Percentiles rank a stretch among this genome's conserved stretches.
Conservation (phyloP, 225 moss, liverwort and hornwort genomes). For the Lunularia cruciata region DNA sequence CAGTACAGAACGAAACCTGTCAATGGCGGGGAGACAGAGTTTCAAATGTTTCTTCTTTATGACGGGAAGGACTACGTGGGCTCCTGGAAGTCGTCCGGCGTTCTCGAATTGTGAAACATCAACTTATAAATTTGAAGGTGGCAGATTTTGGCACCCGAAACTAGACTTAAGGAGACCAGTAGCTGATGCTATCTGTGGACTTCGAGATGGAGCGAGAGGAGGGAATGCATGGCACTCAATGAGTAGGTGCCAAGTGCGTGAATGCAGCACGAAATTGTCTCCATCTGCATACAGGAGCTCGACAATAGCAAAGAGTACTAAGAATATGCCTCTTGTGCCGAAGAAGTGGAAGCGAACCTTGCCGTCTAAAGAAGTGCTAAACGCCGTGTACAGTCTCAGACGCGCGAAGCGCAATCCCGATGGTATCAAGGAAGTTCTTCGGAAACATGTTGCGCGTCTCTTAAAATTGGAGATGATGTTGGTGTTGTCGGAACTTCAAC, state of each 20-base stretch:
- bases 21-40: no score
- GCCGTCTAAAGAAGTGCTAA: constrained; percentile 38
- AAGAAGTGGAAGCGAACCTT: constrained; percentile 44
- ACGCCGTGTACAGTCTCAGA: constrained; percentile 38
- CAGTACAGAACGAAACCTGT: no score
- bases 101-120: no score
- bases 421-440: constrained; percentile 34
- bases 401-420: constrained; percentile 39
- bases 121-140: no score
- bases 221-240: background rate
- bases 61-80: background rate
- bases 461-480: constrained; percentile 47
- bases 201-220: background rate
- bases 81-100: background rate
- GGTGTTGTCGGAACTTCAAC: constrained; percentile 42
- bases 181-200: background rate
- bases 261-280: constrained; percentile 8
- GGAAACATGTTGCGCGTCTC: constrained; percentile 32
- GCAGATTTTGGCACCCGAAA: background rate
- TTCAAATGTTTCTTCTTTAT: no score
- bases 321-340: constrained; percentile 36
- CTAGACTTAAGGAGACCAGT: background rate
- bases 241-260: background rate
- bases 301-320: constrained; percentile 28
- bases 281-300: constrained; percentile 29